These are phyloP conservation scores for Phytophthora uliginosa DNA, from an alignment of 352 stramenopile genomes.

Conservation along the genomic window DNA sequence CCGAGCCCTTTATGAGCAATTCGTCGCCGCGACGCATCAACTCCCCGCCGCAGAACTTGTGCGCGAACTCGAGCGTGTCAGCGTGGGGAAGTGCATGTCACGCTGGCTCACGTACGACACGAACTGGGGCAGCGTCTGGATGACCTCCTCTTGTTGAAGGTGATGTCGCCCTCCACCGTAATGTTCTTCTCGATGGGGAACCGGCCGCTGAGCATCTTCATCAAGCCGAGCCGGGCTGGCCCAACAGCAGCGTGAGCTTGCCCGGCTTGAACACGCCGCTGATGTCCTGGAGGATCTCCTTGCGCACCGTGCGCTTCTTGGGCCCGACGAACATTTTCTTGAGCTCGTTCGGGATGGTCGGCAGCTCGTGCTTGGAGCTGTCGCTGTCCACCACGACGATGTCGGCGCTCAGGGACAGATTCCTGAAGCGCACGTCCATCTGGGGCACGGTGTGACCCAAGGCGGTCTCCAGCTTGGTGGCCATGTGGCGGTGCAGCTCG, in stretches of 20 bases:
- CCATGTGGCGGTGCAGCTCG: conserved; percentile 43
- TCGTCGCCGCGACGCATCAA: conserved; percentile 27
- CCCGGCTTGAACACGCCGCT: conserved; percentile 43
- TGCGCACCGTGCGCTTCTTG: conserved; percentile 39
- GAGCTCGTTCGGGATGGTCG: conserved; percentile 23
- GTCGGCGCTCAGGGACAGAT: conserved; percentile 52
- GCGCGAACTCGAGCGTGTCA: conserved; percentile 63
- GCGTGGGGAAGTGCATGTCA: conserved; percentile 55
- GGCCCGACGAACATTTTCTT: conserved; percentile 34
- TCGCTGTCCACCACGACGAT: conserved; percentile 40
- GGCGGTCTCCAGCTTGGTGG: conserved; percentile 33
- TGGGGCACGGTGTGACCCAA: conserved; percentile 46
- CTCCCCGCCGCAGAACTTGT: conserved; percentile 42
- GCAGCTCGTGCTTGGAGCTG: conserved; percentile 30
- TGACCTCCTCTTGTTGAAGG: conserved; percentile 47
- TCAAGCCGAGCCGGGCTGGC: conserved; percentile 35
- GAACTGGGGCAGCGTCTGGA: conserved; percentile 46
- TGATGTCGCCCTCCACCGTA: conserved; percentile 38
- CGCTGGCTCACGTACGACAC: conserved; percentile 51
- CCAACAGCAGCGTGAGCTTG: conserved; percentile 43
- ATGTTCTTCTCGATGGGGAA: conserved; percentile 45
- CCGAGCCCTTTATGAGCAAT: conserved; percentile 21
- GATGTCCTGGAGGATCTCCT: conserved; percentile 50
- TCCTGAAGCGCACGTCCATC: conserved; percentile 57
- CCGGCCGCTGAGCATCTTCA: conserved; percentile 50